These are phyloP conservation scores for Psidium guajava DNA, from an alignment of 345 rosid genomes.

Conservation along the genomic window DNA sequence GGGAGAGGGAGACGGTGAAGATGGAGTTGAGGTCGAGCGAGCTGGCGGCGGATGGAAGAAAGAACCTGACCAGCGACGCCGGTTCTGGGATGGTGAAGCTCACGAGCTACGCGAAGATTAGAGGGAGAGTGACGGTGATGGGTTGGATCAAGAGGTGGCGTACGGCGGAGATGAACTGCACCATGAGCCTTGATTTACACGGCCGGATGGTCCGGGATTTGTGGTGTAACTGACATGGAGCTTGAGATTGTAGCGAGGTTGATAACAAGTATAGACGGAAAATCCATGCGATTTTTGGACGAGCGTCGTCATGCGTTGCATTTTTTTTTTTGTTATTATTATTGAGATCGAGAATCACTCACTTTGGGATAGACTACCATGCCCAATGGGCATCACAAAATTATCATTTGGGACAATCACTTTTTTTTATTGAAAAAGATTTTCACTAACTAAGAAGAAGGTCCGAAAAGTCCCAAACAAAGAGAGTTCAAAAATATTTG, in stretches of 20 bases:
- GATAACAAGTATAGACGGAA: not conserved
- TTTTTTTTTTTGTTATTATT: no score
- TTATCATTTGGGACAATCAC: not conserved
- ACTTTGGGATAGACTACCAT: not conserved
- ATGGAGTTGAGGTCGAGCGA: constrained; percentile 22
- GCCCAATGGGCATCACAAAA: not conserved
- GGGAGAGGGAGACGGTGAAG: constrained; percentile 15
- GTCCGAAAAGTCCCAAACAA: no score
- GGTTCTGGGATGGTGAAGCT: constrained; percentile 30
- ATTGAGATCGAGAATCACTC: not conserved
- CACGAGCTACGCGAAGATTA: constrained; percentile 20
- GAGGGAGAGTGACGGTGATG: constrained; percentile 26
- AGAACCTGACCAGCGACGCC: constrained; percentile 14
- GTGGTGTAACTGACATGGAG: not conserved
- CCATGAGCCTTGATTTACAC: constrained; percentile 16
- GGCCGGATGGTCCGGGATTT: constrained; percentile 9
- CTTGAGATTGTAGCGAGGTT: not conserved
- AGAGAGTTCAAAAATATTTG: not conserved
- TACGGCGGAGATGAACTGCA: constrained; percentile 28
- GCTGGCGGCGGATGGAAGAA: not conserved
- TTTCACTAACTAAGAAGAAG: no score
- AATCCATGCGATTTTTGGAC: not conserved
- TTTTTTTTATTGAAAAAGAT: no score
- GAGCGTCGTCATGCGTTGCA: not conserved
- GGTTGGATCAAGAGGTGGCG: constrained; percentile 14